Evolutionary conservation across 495 filamentous ascomycete genomes (phyloP), one percentile per base, ranked within the genome.

Genomic region (Astrothelium subdiscretum): DNA sequence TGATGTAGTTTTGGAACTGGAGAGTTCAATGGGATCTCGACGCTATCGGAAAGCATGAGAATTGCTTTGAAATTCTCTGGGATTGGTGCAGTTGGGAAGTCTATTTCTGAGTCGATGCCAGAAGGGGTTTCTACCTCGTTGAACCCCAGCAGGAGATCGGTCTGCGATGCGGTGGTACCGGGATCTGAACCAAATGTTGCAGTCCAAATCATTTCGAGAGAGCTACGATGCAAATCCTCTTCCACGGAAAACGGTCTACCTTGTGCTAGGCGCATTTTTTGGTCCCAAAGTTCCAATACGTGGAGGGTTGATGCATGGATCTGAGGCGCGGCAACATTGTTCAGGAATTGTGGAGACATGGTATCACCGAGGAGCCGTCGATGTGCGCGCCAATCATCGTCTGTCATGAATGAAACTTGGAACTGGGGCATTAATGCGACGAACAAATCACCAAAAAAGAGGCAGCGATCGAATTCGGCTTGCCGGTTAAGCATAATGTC

Each of bases 381-480:
- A 10, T 59, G 24, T 13, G 54, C 35, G 6, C 42, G n/a, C 32
- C 31, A 66, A 13, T 38, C 32, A 18, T 66, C 64, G 32, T 32
- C 40, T 24, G 64, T 66, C n/a, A 13, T 22, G 51, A 66, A 48
- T 29, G 38, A 52, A 4, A 62, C 48, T 4, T 59, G 48, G 22
- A 52, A 18, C 24, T 52, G 13, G 12, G 48, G 48, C 11, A 66
- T 27, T 11, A 43, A 1, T 4, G 4, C 26, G 29, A 13, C 32
- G 31, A 66, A 63, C 2, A 66, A 18, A 32, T 66, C 60, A 26
- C 51, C 40, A 35, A 66, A 66, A 31, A 62, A 66, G 32, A 48
- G 35, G n/a, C 60, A 66, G 2, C 64, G 51, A 18, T 66, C 64
- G 35, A 66, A 66, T 6, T 66, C 64, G 20, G 35, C 38, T 1